phyloP scores from a whole-genome alignment of 345 rosid genomes.

The Euphorbia tirucalli region DNA sequence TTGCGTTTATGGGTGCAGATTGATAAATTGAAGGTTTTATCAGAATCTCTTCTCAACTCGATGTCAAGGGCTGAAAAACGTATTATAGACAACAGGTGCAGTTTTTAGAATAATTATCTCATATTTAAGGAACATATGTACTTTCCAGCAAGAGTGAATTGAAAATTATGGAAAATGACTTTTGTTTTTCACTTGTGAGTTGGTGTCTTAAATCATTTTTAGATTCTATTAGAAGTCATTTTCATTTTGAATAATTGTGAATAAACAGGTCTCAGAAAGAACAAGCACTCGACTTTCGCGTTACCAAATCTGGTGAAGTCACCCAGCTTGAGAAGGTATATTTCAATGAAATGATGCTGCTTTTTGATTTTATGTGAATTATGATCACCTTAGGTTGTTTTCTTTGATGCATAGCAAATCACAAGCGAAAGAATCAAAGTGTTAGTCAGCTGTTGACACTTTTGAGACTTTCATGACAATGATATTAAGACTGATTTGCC shows the following conservation, averaged over 20 bases:
- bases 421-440: background rate
- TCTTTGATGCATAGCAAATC: background rate
- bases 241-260: constrained; percentile 2
- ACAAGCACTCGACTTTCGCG: constrained; percentile 74
- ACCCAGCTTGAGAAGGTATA: constrained; percentile 76
- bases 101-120: background rate
- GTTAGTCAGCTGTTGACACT: background rate
- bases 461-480: background rate
- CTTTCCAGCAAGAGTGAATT: background rate
- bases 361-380: background rate
- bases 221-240: background rate
- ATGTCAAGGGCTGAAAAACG: constrained; percentile 74
- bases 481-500: background rate
- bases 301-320: constrained; percentile 73
- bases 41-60: constrained; percentile 75
- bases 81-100: constrained; percentile 76
- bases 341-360: constrained; percentile 11
- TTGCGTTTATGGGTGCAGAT: constrained; percentile 47
- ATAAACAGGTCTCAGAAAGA: constrained; percentile 70
- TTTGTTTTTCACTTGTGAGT: background rate
- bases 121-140: background rate
- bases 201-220: constrained; percentile 5
- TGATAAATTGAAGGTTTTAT: constrained; percentile 73
- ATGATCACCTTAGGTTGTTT: background rate
- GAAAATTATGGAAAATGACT: background rate